Base-by-base conservation (phyloP, 306 rosid species). In the Arachis hypogaea region DNA sequence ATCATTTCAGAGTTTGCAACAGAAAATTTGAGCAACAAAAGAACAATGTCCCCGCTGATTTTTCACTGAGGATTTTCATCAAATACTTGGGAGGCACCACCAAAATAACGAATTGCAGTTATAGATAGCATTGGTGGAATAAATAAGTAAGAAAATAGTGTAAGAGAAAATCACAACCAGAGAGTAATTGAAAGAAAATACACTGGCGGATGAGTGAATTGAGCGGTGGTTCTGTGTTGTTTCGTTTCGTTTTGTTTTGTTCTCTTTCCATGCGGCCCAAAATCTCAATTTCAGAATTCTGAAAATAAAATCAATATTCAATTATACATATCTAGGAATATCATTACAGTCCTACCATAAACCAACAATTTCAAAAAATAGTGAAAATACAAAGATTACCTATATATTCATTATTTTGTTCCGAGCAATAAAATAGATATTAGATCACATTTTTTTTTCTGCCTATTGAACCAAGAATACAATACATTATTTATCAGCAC, bases 21-120 rank as follows among this genome's bases (percentile, higher is more conserved):
- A 29, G 50, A 59, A 7, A 16, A 60, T 55, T 51, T 51, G 72
- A 66, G 42, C 54, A 47, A 55, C 59, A 60, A 42, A 44, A 45
- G 65, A 71, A 76, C 50, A 54, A 30, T 70, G 66, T 18, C 38
- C 67, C 57, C 59, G 71, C 54, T 64, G 66, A 66, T 3, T 33
- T 66, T 5, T 74, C 69, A 41, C 9, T 77, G 62, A 61, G 78
- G 51, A 78, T 40, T 65, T 86, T 77, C 74, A 45, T 69, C 88
- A 5, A 86, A 81, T 85, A 84, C 3, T 44, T 63, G 52, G 58
- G 50, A 52, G 38, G 33, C 67, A 50, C 46, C 11, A 9, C 40
- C 16, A 40, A 45, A 63, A 44, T 12, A 22, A 44, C 11, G 43
- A 58, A 59, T 36, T 46, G 49, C 60, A 72, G 2, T 6, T 36